Evolutionary conservation across 257 asterid species (phyloP).

Genomic region (Solanum pimpinellifolium): DNA sequence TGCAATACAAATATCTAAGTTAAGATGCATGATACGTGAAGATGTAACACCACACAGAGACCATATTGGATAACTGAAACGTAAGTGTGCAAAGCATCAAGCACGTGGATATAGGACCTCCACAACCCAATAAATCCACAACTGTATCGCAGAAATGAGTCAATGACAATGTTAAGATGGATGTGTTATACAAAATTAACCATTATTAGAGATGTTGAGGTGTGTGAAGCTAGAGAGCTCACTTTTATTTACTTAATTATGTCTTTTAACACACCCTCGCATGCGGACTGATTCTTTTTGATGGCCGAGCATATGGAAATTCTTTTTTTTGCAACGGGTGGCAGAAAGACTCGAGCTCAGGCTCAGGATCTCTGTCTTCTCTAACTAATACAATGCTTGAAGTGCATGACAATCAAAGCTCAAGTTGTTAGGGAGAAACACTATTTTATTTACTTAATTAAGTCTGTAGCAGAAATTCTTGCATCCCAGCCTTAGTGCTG

Average conservation of each 20-base stretch:
- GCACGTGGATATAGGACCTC: background rate
- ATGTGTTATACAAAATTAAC: background rate
- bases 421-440: background rate
- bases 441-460: background rate
- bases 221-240: background rate
- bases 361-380: background rate
- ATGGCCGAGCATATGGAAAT: background rate
- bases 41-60: background rate
- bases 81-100: background rate
- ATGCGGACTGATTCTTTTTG: background rate
- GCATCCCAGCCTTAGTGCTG: too few species aligned
- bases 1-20: background rate
- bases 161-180: background rate
- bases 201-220: background rate
- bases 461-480: background rate
- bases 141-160: background rate
- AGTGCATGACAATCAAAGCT: background rate
- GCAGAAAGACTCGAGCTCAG: background rate
- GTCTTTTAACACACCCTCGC: background rate
- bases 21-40: background rate
- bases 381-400: background rate
- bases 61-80: background rate
- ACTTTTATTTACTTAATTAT: background rate
- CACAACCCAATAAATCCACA: background rate
- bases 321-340: background rate